These are phyloP conservation scores for Cyberlindnera japonica DNA, from an alignment of 805 yeast species.

Conservation along the genomic window DNA sequence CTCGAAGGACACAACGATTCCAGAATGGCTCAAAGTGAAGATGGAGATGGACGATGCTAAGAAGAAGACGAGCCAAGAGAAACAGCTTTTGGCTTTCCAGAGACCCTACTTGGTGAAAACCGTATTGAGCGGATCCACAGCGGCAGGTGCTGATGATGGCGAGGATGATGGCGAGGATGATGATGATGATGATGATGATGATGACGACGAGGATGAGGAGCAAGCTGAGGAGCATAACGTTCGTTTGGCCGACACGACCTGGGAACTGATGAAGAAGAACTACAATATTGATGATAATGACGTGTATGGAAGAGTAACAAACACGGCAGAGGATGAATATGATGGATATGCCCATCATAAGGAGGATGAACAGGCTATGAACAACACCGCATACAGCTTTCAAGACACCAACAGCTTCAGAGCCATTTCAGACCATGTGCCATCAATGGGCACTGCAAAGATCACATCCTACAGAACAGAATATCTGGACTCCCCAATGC, in stretches of 20 bases:
- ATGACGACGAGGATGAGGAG: too few relatives aligned
- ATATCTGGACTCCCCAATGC: conserved; percentile 25
- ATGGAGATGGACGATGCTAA: conserved; percentile 7
- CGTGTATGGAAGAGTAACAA: conserved; percentile 8
- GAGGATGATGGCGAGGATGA: conserved; percentile 3
- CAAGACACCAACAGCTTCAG: conserved; percentile 21
- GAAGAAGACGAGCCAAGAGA: conserved; percentile 1
- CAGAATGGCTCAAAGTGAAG: conserved; percentile 24
- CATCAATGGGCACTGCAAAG: conserved; percentile 17
- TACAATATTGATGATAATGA: conserved; percentile 17
- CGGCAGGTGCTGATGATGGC: neutral
- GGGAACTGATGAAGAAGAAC: conserved; percentile 24
- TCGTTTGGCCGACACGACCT: conserved; percentile 13
- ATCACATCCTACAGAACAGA: conserved; percentile 19
- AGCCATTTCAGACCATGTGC: conserved; percentile 12
- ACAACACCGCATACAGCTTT: conserved; percentile 24
- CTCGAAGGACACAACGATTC: conserved; percentile 15
- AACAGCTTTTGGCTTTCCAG: neutral
- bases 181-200: too few relatives aligned
- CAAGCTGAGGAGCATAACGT: conserved; percentile 6
- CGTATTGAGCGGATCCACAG: conserved; percentile 1
- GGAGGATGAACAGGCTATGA: conserved; percentile 2
- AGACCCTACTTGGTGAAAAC: conserved; percentile 11
- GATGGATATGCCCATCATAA: neutral
- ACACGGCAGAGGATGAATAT: neutral